Base-by-base conservation (phyloP, 1,284 basidiomycete species). In the Ustilago tritici region DNA sequence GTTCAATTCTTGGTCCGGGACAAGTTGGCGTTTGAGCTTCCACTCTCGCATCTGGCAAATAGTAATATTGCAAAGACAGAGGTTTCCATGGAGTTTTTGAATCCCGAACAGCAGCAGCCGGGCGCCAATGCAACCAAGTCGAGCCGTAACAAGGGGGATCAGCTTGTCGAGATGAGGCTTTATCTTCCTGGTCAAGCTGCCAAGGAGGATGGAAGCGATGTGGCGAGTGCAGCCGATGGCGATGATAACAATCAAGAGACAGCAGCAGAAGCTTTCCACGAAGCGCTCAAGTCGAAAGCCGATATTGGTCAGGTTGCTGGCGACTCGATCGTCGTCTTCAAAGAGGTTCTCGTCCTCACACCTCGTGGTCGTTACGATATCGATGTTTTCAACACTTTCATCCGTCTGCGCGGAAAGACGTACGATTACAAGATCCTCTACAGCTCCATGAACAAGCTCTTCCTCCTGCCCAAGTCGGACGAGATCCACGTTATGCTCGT, bases 371-470 rank as follows among this genome's bases (percentile, higher is more conserved):
- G 95, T 68, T 98, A 96, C 87, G 95, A 98, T 82, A 92, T 99
- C 87, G 97, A 99, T 88, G 95, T 99, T 92, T 98, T 95, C 89
- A 91, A 92, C 47, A 93, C 94, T 55, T 98, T 96, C 88, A 87
- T 99, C 82, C 92, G 97, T 49, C 88, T 99, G 36, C 92, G 95
- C 47, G 97, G 97, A 70, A 98, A 98, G 88, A 98, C 95, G 3
- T 99, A 99, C 88, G 97, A 99, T 88, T 99, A 99, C 90, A 97
- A 98, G 88, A 94, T 99, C 67, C 90, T 94, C 34, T 98, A 96
- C 87, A 90, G 90, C 49, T 94, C 93, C 75, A 95, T 99, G 80
- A 92, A 93, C 53, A 91, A 91, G 74, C 88, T 99, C 28, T 99
- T 99, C 90, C 89, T 99, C 23, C 89, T 99, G 4, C 97, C 97